These are phyloP conservation scores for Metschnikowia continentalis DNA, from an alignment of 805 yeast species.

Conservation along the genomic window DNA sequence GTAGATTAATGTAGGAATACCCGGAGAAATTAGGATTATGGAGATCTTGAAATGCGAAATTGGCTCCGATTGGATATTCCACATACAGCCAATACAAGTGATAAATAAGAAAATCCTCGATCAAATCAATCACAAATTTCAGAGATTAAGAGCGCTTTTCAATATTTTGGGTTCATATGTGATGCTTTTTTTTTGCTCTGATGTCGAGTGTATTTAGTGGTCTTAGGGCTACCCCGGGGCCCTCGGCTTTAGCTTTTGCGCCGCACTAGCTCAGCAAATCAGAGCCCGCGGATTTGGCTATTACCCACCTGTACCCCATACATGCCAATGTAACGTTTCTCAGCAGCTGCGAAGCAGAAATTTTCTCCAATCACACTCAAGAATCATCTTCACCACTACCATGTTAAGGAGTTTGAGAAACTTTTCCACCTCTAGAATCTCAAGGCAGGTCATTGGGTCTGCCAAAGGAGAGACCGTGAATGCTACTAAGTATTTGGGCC, in stretches of 20 bases:
- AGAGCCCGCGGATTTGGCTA: conserved; percentile 16
- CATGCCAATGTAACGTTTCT: conserved; percentile 2
- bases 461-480: conserved; percentile 37
- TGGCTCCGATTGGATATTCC: not conserved
- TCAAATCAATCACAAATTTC: not conserved
- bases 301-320: conserved; percentile 19
- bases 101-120: not conserved
- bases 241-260: conserved; percentile 6
- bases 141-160: no score
- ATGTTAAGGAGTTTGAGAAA: conserved; percentile 21
- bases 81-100: not conserved
- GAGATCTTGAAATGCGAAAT: not conserved
- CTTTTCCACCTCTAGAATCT: conserved; percentile 27
- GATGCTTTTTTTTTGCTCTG: not conserved
- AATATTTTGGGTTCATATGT: not conserved
- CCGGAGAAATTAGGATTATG: not conserved
- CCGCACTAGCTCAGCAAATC: conserved; percentile 14
- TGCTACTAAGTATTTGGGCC: conserved; percentile 41
- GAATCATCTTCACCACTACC: conserved; percentile 4
- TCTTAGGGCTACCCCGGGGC: conserved; percentile 6
- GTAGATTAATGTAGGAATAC: not conserved
- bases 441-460: conserved; percentile 35
- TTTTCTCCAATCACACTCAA: conserved; percentile 1
- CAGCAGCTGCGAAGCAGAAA: conserved; percentile 6
- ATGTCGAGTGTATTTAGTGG: not conserved